Conservation (phyloP, 2,329 filamentous ascomycete genomes). For the Ceratocystis ficicola region DNA sequence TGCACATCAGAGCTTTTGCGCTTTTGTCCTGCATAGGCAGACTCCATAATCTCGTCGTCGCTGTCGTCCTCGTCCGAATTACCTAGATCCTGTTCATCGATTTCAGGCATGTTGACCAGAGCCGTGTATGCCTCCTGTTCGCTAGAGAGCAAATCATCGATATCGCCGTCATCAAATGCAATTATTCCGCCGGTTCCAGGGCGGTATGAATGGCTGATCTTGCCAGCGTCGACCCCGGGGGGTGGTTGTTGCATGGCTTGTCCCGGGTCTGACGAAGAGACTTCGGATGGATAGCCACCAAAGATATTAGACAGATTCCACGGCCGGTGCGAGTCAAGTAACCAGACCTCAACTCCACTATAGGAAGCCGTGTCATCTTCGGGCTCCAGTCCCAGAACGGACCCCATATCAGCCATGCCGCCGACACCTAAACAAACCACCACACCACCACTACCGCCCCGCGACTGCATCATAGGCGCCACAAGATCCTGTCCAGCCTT, state of each 20-base stretch:
- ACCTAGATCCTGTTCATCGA: constrained; percentile 59
- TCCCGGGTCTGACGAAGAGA: not conserved
- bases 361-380: constrained; percentile 56
- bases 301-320: constrained; percentile 96
- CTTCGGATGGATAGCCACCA: constrained; percentile 52
- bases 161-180: constrained; percentile 92
- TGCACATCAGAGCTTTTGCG: constrained; percentile 66
- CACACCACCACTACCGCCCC: constrained; percentile 74
- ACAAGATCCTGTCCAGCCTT: constrained; percentile 68
- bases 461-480: constrained; percentile 69
- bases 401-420: constrained; percentile 76
- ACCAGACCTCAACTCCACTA: constrained; percentile 87
- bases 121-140: constrained; percentile 76
- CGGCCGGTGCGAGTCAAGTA: constrained; percentile 78
- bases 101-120: constrained; percentile 80
- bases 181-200: constrained; percentile 77
- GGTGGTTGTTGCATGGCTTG: constrained; percentile 40
- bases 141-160: constrained; percentile 62
- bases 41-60: constrained; percentile 30
- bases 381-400: constrained; percentile 56
- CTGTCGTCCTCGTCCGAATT: constrained; percentile 47
- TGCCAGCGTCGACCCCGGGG: constrained; percentile 58
- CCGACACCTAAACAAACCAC: constrained; percentile 89
- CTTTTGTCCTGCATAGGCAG: constrained; percentile 48
- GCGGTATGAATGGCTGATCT: constrained; percentile 58